Base-by-base conservation (phyloP, 345 rosid genomes). In the Crucihimalaya himalaica region DNA sequence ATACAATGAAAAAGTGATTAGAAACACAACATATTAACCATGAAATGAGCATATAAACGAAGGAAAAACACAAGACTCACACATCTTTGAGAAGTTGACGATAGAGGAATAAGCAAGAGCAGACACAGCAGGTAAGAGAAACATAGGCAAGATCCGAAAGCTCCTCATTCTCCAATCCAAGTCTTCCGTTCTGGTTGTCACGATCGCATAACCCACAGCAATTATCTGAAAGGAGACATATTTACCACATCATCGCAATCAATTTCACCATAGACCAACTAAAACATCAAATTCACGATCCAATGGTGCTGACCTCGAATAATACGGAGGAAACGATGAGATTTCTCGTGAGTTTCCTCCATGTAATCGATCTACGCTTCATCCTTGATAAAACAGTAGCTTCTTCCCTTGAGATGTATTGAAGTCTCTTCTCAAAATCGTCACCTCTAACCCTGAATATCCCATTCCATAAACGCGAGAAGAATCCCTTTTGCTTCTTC, bases 341-440 rank as follows among this genome's bases (percentile, higher is more conserved):
- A 74, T 90, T 79, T 55, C 92, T 74, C 15, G 78, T 77, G 80
- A 82, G 77, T 63, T 82, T 84, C 80, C 89, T 83, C 96, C 97
- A 80, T 7, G 89, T 68, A 3, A 66, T 81, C 60, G 93, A 82
- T 75, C 99, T 78, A 43, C 79, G 76, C 63, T 90, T 85, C 77
- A 95, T 78, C 77, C 99, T 78, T 2, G 87, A 71, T 31, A 88
- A 72, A 74, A 95, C 84, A 8, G 78, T 48, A 10, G 96, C 90
- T 83, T 95, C 99, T 81, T 95, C 99, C 84, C 74, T 95, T 29
- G 92, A 84, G 50, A 95, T 90, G 77, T 83, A 70, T 58, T 88
- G 81, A 76, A 95, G 85, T 45, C 96, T 80, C 96, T 90, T 95
- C 96, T 88, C 93, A 62, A 95, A 88, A 85, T 95, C 94, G 47